Evolutionary conservation across 1,139 yeast species (phyloP), one percentile per base, ranked within the genome.

Genomic region (Pichia sp.): DNA sequence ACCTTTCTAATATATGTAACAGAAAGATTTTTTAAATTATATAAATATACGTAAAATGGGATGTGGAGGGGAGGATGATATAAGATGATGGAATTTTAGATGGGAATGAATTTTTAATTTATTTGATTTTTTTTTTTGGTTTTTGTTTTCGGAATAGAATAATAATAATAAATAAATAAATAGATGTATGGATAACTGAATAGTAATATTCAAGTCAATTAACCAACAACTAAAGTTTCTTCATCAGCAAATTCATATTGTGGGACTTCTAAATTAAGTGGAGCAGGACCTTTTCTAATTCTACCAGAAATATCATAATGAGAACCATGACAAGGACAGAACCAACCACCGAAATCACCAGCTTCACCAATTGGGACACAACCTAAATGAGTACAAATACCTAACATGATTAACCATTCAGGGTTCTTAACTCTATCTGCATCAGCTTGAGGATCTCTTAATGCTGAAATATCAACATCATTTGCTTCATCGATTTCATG

Each of bases 241-340:
- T 50, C 59, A 65, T 81, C 87, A 56, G 80, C 70, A 68, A 94
- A 86, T 62, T 82, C 88, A 69, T 94, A 94, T 61, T 79, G 77
- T 63, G 99, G 99, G 62, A 94, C 79, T 77, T 92, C 98, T 77
- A 94, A 81, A 80, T 92, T 92, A 72, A 89, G 81, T 68, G 99
- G 99, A 69, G 99, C 99, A 64, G 99, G 99, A 62, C 99, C 99
- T 77, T 83, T 92, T 84, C 99, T 88, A 70, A 94, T 92, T 84
- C 99, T 92, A 71, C 99, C 99, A 57, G 97, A 85, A 75, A 94
- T 94, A 76, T 94, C 98, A 75, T 94, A 94, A 73, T 94, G 98
- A 69, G 98, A 92, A 80, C 98, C 99, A 78, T 94, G 99, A 77
- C 98, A 94, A 59, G 99, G 99, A 74, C 99, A 94, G 92, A 94